Evolutionary conservation across 331 rosid genomes (phyloP), one percentile per base, ranked within the genome.

Genomic region (Cydonia oblonga): DNA sequence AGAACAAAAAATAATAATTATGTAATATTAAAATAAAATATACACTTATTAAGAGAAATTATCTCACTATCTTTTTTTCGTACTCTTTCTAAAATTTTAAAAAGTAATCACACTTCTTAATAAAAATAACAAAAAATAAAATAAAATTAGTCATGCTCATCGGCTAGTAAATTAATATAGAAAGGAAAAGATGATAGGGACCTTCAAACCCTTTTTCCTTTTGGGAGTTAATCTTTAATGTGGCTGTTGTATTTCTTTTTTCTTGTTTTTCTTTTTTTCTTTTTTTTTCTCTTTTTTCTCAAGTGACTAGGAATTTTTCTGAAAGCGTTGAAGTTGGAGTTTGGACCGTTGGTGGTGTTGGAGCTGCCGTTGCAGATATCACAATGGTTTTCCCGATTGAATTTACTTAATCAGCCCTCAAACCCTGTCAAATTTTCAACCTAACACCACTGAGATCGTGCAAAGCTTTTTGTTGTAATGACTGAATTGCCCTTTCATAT

Each of bases 311-410:
- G 22, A 71, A 56, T 32, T 14, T 44, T 42, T 33, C 72, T 77
- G 56, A 51, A 51, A 51, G 22, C 1, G 22, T 51, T 51, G 56
- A 51, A 12, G 79, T 67, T 63, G 26, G 82, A 70, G 73, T 81
- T 51, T n/a, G 78, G 77, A 66, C 77, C 76, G 62, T 78, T 51
- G 76, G 76, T 79, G 85, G 80, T 75, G 3, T 3, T 68, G 68
- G 74, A 35, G 85, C 68, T 71, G 80, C 80, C 54, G 80, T 78
- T 72, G 86, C 82, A 82, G 87, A 75, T 86, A 72, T 77, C 82
- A 86, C 69, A 56, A 78, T 83, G 67, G 59, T 74, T 23, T 58
- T 58, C 19, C 61, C 18, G 11, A 3, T 0, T 25, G 3, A 33
- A 86, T 62, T 81, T 76, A 79, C 91, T 11, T 4, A 61, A 30